phyloP scores from a whole-genome alignment of 768 basidiomycete genomes.

The Cyclocybe aegerita region DNA sequence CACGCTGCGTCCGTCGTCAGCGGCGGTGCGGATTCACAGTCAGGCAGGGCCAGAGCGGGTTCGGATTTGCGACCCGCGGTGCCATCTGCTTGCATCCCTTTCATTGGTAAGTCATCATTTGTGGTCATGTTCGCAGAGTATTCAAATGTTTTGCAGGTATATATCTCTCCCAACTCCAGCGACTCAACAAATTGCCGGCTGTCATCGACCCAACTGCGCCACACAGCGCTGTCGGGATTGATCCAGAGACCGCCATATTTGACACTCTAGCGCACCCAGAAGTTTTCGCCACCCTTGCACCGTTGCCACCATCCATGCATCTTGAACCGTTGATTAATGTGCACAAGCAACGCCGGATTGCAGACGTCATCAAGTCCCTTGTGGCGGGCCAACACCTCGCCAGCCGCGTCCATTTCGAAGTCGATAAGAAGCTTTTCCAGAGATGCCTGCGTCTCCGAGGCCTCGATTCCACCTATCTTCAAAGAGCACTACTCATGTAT shows the following conservation, averaged over 20 bases:
- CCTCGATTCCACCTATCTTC: constrained; percentile 54
- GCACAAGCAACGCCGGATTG: constrained; percentile 83
- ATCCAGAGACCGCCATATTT: constrained; percentile 60
- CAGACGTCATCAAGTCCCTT: constrained; percentile 75
- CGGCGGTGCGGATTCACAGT: constrained; percentile 36
- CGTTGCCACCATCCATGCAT: constrained; percentile 74
- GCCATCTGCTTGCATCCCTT: constrained; percentile 72
- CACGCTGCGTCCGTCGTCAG: constrained; percentile 56
- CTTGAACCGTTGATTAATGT: constrained; percentile 87
- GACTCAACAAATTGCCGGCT: constrained; percentile 68
- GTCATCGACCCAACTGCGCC: constrained; percentile 84
- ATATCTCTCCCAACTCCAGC: constrained; percentile 72
- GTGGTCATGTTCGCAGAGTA: not conserved
- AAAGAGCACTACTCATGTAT: constrained; percentile 27
- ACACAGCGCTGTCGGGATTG: constrained; percentile 62
- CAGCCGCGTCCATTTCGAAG: constrained; percentile 62
- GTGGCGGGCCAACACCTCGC: constrained; percentile 85
- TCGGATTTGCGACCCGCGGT: constrained; percentile 36
- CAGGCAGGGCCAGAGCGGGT: constrained; percentile 37
- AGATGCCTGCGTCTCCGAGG: constrained; percentile 71
- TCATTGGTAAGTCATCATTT: constrained; percentile 54
- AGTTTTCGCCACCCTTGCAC: constrained; percentile 71
- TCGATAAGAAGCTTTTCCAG: constrained; percentile 78
- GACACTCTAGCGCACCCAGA: constrained; percentile 74
- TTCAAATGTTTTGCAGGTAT: constrained; percentile 45